A percentile compares a stretch with the other conserved stretches of the same genome.
Evolutionary conservation across 306 rosid species (phyloP).

Genomic region (Coriaria nepalensis): DNA sequence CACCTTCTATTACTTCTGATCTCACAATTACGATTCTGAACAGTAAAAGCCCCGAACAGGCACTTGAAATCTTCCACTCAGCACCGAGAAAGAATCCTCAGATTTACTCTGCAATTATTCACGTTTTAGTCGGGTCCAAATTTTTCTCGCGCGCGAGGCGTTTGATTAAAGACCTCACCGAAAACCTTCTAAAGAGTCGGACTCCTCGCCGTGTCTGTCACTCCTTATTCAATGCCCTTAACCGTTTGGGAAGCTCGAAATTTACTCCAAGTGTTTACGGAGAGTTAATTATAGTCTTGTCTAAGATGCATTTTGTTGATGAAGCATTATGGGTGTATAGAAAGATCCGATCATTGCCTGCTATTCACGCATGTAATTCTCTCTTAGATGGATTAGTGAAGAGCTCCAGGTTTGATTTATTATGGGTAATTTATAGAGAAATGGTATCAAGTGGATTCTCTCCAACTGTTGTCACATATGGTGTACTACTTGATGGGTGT

Average conservation of each 20-base stretch:
- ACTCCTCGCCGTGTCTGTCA: conserved; percentile 19
- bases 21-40: conserved; percentile 18
- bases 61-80: conserved; percentile 23
- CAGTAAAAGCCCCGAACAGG: conserved; percentile 20
- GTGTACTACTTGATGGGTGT: conserved; percentile 35
- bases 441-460: conserved; percentile 36
- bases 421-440: conserved; percentile 33
- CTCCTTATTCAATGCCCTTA: conserved; percentile 31
- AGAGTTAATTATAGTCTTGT: conserved; percentile 25
- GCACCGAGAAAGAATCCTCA: conserved; percentile 15
- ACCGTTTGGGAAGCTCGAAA: conserved; percentile 13
- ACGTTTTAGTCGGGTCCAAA: conserved; percentile 29
- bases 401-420: conserved; percentile 19
- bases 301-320: conserved; percentile 34
- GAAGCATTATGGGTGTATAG: conserved; percentile 45
- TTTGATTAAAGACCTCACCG: conserved; percentile 36
- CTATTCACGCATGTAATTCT: conserved; percentile 39
- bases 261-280: conserved; percentile 30
- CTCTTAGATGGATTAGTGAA: conserved; percentile 47
- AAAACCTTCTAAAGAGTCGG: conserved; percentile 23
- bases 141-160: conserved; percentile 23
- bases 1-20: no score
- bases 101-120: conserved; percentile 26
- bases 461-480: conserved; percentile 43
- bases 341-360: conserved; percentile 18